Evolutionary conservation across 1,284 basidiomycete species (phyloP).

Genomic region (Boletus putidus): DNA sequence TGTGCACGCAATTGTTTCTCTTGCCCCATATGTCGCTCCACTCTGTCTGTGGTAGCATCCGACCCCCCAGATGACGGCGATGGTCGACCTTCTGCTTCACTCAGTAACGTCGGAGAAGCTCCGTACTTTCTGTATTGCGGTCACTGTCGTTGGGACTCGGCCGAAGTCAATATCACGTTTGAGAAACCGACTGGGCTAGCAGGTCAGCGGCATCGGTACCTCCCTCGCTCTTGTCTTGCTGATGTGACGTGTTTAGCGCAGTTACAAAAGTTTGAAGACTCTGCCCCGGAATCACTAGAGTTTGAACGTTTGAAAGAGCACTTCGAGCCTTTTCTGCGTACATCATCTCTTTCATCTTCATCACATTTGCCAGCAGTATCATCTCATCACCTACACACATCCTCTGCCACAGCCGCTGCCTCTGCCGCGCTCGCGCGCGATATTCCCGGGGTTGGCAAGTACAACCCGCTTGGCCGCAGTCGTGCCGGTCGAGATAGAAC

Average conservation of each 20-base stretch:
- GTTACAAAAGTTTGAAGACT: conserved; percentile 83
- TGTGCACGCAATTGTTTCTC: conserved; percentile 97
- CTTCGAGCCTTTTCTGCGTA: conserved; percentile 85
- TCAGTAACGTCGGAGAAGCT: conserved; percentile 68
- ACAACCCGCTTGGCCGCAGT: conserved; percentile 61
- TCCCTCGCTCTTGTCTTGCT: conserved; percentile 1
- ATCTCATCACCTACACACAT: conserved; percentile 69
- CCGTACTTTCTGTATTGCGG: conserved; percentile 92
- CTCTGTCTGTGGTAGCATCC: conserved; percentile 83
- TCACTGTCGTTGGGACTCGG: conserved; percentile 94
- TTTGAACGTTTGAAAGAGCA: conserved; percentile 93
- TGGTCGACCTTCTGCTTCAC: conserved; percentile 48
- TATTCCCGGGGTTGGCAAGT: conserved; percentile 74
- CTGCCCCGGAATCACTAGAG: conserved; percentile 80
- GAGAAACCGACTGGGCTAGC: conserved; percentile 96
- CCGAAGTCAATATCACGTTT: conserved; percentile 86
- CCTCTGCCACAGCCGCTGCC: conserved; percentile 82
- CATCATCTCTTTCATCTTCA: conserved; percentile 69
- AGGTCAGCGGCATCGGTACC: conserved; percentile 47
- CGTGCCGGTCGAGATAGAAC: conserved; percentile 57
- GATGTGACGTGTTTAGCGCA: conserved; percentile 58
- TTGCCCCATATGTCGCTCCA: conserved; percentile 90
- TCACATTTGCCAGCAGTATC: conserved; percentile 45
- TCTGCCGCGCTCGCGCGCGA: conserved; percentile 80
- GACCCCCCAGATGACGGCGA: conserved; percentile 73